Evolutionary conservation across 2,329 filamentous ascomycete species (phyloP).

Genomic region (Phaeosphaeriaceae sp.): DNA sequence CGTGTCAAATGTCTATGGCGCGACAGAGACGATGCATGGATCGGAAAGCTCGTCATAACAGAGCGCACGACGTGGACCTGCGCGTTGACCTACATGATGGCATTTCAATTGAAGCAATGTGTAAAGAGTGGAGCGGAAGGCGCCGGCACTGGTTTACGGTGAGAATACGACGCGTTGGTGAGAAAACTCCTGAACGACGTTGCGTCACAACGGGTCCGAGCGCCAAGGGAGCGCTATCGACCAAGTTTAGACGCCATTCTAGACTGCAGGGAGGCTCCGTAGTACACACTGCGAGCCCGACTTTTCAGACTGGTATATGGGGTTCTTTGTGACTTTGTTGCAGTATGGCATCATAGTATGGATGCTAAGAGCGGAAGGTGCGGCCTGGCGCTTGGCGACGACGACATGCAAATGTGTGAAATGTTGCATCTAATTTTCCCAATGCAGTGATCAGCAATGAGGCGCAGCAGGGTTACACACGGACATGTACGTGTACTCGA

Average conservation of each 20-base stretch:
- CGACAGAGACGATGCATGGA: neutral
- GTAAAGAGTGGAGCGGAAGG: neutral
- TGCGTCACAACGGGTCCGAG: neutral
- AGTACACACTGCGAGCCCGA: neutral
- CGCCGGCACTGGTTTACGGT: neutral
- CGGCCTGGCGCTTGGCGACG: neutral
- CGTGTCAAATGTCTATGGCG: neutral
- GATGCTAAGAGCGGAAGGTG: conserved; percentile 1
- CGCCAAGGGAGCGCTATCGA: neutral
- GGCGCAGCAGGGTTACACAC: neutral
- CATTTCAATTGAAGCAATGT: neutral
- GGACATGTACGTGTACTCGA: neutral
- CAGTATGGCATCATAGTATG: conserved; percentile 1
- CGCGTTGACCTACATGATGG: neutral
- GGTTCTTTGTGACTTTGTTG: neutral
- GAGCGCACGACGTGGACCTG: neutral
- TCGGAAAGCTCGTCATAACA: neutral
- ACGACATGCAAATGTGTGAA: neutral
- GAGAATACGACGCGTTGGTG: neutral
- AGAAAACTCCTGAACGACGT: neutral
- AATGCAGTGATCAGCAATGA: neutral
- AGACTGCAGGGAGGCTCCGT: neutral
- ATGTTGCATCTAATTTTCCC: neutral
- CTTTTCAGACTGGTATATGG: neutral
- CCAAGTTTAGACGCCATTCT: neutral